Evolutionary conservation across 495 filamentous ascomycete species (phyloP).

Genomic region (Venustampulla echinocandica): DNA sequence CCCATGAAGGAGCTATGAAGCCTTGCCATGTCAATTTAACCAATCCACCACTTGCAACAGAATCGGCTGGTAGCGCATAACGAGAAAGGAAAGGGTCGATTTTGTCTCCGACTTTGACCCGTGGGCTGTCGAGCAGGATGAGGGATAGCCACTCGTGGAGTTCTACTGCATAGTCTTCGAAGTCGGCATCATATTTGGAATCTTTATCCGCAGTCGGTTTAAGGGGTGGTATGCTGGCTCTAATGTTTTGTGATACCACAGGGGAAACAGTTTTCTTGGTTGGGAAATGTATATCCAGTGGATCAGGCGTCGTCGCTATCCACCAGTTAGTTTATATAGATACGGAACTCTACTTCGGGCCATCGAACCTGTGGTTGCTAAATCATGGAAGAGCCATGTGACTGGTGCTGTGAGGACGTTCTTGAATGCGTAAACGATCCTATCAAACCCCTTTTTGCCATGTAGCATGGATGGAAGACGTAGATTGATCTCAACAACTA

Average conservation of each 20-base stretch:
- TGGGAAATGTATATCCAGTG: constrained; percentile 47
- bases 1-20: constrained; percentile 41
- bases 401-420: constrained; percentile 65
- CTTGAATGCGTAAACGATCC: constrained; percentile 74
- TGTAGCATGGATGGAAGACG: constrained; percentile 73
- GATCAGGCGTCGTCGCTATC: constrained; percentile 38
- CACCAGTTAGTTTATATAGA: constrained; percentile 5
- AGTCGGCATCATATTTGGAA: constrained; percentile 35
- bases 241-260: constrained; percentile 24
- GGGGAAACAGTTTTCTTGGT: constrained; percentile 34
- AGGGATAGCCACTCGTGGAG: constrained; percentile 82
- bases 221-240: constrained; percentile 41
- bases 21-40: constrained; percentile 47
- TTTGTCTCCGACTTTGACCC: constrained; percentile 53
- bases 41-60: constrained; percentile 22
- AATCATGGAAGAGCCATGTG: constrained; percentile 76
- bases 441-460: constrained; percentile 86
- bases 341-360: not conserved
- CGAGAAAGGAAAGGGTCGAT: constrained; percentile 75
- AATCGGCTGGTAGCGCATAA: constrained; percentile 54
- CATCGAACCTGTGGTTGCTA: constrained; percentile 33
- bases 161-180: constrained; percentile 54
- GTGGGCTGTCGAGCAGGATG: constrained; percentile 60
- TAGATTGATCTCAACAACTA: constrained; percentile 77
- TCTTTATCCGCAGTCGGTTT: constrained; percentile 32